phyloP scores from a whole-genome alignment of 345 rosid species.

The Arabidopsis arenosa region DNA sequence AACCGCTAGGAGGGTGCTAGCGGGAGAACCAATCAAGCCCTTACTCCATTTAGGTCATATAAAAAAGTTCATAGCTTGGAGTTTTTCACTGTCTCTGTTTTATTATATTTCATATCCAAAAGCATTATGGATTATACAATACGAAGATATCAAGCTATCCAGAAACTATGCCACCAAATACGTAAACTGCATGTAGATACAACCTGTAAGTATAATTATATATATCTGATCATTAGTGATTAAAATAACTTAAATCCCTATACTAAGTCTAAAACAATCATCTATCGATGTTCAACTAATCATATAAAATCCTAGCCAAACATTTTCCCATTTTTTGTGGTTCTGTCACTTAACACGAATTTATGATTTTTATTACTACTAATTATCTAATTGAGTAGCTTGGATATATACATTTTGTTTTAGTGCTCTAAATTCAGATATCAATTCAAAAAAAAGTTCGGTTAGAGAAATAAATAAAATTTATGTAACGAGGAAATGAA shows the following conservation, averaged over 20 bases:
- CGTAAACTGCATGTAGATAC: constrained; percentile 44
- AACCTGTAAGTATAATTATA: constrained; percentile 24
- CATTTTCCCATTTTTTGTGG: not conserved
- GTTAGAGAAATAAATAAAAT: too few relatives aligned
- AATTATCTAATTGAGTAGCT: too few relatives aligned
- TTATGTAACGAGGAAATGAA: not conserved
- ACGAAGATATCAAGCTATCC: constrained; percentile 30
- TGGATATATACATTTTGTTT: too few relatives aligned
- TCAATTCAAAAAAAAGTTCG: too few relatives aligned
- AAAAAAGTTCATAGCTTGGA: not conserved
- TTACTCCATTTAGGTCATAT: too few relatives aligned
- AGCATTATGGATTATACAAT: constrained; percentile 24
- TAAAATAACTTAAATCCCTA: not conserved
- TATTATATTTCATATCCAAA: not conserved
- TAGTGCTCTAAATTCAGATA: too few relatives aligned
- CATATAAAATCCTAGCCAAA: constrained; percentile 20
- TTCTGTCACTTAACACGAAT: too few relatives aligned
- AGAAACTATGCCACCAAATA: constrained; percentile 43
- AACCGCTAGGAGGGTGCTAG: too few relatives aligned
- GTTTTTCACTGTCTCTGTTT: not conserved
- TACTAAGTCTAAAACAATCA: not conserved
- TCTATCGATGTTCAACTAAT: constrained; percentile 25
- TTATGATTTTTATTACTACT: too few relatives aligned
- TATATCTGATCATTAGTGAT: constrained; percentile 8
- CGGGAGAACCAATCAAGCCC: too few relatives aligned